These are phyloP conservation scores for Pleomassaria siparia DNA, from an alignment of 2,329 filamentous ascomycete species.

Conservation along the genomic window DNA sequence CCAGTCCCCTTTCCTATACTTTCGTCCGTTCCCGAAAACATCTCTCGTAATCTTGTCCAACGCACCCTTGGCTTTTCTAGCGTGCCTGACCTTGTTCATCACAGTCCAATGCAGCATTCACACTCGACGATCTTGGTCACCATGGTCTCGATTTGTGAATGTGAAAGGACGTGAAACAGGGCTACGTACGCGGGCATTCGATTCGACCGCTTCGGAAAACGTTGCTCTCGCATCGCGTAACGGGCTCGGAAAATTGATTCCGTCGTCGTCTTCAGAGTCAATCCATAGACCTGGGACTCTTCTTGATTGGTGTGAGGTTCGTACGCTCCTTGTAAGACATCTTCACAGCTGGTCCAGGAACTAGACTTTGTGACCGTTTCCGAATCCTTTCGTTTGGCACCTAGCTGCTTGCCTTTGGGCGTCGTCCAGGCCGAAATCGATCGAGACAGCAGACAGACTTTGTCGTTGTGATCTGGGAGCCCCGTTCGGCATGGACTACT, in stretches of 20 bases:
- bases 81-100: slow-evolving; percentile 52
- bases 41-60: slow-evolving; percentile 37
- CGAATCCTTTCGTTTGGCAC: slow-evolving; percentile 2
- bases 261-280: slow-evolving; percentile 46
- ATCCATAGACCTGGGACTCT: slow-evolving; percentile 45
- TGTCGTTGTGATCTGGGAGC: too few species aligned
- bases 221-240: slow-evolving; percentile 44
- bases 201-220: slow-evolving; percentile 49
- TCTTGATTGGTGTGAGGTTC: slow-evolving; percentile 32
- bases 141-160: slow-evolving; percentile 40
- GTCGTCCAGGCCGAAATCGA: not conserved
- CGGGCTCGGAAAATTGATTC: slow-evolving; percentile 40
- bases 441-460: not conserved
- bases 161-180: slow-evolving; percentile 50
- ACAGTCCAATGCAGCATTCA: slow-evolving; percentile 49
- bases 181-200: slow-evolving; percentile 48
- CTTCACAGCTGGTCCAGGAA: slow-evolving; percentile 6
- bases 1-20: slow-evolving; percentile 47
- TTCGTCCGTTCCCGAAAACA: slow-evolving; percentile 36
- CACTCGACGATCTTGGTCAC: slow-evolving; percentile 46
- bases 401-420: not conserved
- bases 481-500: too few species aligned
- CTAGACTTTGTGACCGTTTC: slow-evolving; percentile 8
- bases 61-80: slow-evolving; percentile 39
- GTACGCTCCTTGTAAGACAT: slow-evolving; percentile 16